Percentiles rank a stretch among this genome's conserved stretches.
Conservation (phyloP, 2,329 filamentous ascomycete species). For the Acephala macrosclerotiorum region DNA sequence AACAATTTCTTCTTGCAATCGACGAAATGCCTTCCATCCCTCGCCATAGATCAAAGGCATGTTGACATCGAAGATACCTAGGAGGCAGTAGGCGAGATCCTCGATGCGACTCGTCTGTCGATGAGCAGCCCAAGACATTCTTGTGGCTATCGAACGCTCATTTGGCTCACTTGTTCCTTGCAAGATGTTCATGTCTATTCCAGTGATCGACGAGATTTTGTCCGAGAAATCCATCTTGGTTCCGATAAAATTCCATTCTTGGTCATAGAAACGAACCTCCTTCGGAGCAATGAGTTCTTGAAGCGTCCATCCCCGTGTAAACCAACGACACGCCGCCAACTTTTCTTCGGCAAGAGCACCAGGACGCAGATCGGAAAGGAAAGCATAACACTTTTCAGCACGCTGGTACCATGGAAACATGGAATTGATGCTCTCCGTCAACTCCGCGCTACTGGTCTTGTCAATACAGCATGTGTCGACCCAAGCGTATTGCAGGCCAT, state of each 20-base stretch:
- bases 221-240: constrained; percentile 28
- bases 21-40: constrained; percentile 44
- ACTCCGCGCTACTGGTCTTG: constrained; percentile 28
- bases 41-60: constrained; percentile 49
- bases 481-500: constrained; percentile 21
- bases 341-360: neutral
- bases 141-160: constrained; percentile 42
- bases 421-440: constrained; percentile 29
- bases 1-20: constrained; percentile 48
- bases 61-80: constrained; percentile 47
- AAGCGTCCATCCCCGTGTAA: constrained; percentile 27
- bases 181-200: constrained; percentile 41
- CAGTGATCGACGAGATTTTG: constrained; percentile 41
- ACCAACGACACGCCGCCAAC: constrained; percentile 25
- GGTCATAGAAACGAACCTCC: constrained; percentile 37
- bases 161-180: constrained; percentile 19
- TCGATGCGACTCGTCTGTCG: constrained; percentile 45
- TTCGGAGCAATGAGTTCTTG: constrained; percentile 31
- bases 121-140: constrained; percentile 48
- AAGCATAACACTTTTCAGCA: constrained; percentile 27
- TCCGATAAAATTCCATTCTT: constrained; percentile 35
- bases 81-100: constrained; percentile 46
- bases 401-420: constrained; percentile 26
- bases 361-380: constrained; percentile 21
- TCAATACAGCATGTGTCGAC: constrained; percentile 32